Conservation (phyloP, 768 basidiomycete species). For the Amanita pseudoporphyria region DNA sequence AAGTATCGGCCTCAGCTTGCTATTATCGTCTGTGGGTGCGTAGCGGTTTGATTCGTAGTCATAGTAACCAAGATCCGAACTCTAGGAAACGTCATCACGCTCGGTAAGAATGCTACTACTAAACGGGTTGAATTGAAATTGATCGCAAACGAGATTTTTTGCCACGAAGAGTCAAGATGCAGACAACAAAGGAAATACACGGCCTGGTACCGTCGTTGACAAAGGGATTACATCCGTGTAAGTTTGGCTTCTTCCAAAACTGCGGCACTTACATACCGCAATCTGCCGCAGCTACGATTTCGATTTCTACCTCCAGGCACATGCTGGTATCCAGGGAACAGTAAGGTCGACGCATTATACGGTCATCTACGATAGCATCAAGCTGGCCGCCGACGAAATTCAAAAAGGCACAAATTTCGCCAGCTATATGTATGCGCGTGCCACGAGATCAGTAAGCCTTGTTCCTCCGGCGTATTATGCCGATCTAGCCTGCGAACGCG, state of each 20-base stretch:
- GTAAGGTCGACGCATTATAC: conserved; percentile 72
- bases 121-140: conserved; percentile 10
- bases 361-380: conserved; percentile 71
- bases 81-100: conserved; percentile 54
- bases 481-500: conserved; percentile 76
- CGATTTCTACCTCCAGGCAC: conserved; percentile 65
- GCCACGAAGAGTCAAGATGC: conserved; percentile 39
- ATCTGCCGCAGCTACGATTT: conserved; percentile 41
- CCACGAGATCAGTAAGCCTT: conserved; percentile 76
- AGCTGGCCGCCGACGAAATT: conserved; percentile 56
- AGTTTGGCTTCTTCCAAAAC: conserved; percentile 13
- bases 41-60: neutral
- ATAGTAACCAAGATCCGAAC: neutral
- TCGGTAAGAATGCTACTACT: conserved; percentile 27
- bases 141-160: conserved; percentile 35
- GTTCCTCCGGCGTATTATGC: conserved; percentile 77
- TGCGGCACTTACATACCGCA: conserved; percentile 4
- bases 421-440: conserved; percentile 72
- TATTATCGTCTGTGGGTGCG: conserved; percentile 66
- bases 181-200: conserved; percentile 65
- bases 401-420: conserved; percentile 63
- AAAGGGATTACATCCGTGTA: conserved; percentile 66
- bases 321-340: conserved; percentile 62
- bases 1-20: conserved; percentile 54
- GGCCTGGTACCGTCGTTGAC: conserved; percentile 75